Evolutionary conservation across 441 rosid genomes (phyloP).

Genomic region (Croton laevigatus): DNA sequence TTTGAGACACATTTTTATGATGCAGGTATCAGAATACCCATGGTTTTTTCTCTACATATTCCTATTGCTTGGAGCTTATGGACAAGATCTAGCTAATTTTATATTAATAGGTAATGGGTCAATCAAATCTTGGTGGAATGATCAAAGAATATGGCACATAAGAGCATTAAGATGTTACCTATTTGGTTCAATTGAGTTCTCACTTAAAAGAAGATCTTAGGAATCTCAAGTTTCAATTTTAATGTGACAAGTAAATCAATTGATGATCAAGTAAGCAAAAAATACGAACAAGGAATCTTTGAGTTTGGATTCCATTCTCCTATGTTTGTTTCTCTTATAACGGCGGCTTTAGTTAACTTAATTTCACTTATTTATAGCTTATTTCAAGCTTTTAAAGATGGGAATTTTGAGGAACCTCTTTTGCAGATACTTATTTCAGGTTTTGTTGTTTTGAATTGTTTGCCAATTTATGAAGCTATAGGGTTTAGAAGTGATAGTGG

Average conservation of each 20-base stretch:
- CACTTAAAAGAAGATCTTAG: conserved; percentile 39
- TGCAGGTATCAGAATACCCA: conserved; percentile 42
- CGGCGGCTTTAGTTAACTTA: conserved; percentile 49
- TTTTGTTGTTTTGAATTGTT: conserved; percentile 43
- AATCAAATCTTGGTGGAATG: conserved; percentile 56
- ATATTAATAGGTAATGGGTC: conserved; percentile 33
- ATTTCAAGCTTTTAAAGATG: neutral
- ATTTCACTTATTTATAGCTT: conserved; percentile 36
- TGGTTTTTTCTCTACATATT: conserved; percentile 50
- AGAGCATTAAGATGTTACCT: conserved; percentile 42
- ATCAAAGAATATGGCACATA: conserved; percentile 60
- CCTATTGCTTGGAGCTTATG: conserved; percentile 53
- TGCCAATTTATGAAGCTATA: conserved; percentile 63
- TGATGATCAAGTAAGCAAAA: conserved; percentile 42
- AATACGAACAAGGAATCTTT: conserved; percentile 48
- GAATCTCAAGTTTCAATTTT: conserved; percentile 40
- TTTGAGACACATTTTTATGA: neutral
- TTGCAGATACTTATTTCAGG: conserved; percentile 42
- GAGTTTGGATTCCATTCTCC: conserved; percentile 55
- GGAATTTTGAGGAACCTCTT: conserved; percentile 13
- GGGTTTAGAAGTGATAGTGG: conserved; percentile 57
- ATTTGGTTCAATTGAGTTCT: conserved; percentile 43
- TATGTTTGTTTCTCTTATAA: conserved; percentile 42
- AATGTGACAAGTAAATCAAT: conserved; percentile 47
- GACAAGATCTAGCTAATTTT: conserved; percentile 43